Evolutionary conservation across 2,329 filamentous ascomycete species (phyloP).

Genomic region (Verticillium tricorpus): DNA sequence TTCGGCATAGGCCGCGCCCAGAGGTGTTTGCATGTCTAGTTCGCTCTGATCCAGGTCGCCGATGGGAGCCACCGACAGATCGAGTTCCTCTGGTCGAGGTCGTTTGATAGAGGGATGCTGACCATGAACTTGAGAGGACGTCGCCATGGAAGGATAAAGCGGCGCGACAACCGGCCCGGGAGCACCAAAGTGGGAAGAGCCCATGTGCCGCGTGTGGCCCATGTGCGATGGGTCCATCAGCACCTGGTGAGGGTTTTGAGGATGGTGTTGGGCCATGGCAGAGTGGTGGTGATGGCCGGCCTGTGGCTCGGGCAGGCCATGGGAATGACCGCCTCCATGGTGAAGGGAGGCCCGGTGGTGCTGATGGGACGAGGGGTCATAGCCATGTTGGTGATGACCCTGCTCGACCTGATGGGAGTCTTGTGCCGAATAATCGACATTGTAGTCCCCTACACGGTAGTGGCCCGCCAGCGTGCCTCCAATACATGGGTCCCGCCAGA

Average conservation of each 20-base stretch:
- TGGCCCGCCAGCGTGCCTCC: conserved; percentile 69
- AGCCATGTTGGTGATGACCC: conserved; percentile 59
- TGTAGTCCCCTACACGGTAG: conserved; percentile 69
- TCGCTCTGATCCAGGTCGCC: conserved; percentile 49
- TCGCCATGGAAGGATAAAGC: conserved; percentile 46
- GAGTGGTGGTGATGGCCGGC: conserved; percentile 34
- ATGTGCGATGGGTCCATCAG: conserved; percentile 54
- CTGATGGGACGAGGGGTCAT: conserved; percentile 42
- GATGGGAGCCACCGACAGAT: conserved; percentile 47
- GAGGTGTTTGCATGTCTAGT: conserved; percentile 49
- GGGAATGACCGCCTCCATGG: conserved; percentile 34
- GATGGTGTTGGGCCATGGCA: conserved; percentile 27
- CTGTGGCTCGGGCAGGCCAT: conserved; percentile 40
- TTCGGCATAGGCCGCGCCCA: conserved; percentile 48
- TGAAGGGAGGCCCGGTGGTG: conserved; percentile 45
- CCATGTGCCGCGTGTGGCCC: conserved; percentile 44
- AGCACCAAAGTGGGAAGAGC: conserved; percentile 47
- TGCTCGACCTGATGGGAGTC: conserved; percentile 61
- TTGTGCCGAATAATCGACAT: conserved; percentile 70
- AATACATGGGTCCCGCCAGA: conserved; percentile 73
- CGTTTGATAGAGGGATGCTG: conserved; percentile 39
- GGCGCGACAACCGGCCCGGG: conserved; percentile 45
- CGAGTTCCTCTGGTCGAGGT: conserved; percentile 53
- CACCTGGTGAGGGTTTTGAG: conserved; percentile 48
- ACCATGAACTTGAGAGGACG: conserved; percentile 29